phyloP scores from a whole-genome alignment of 306 rosid species.

The Luffa acutangula region DNA sequence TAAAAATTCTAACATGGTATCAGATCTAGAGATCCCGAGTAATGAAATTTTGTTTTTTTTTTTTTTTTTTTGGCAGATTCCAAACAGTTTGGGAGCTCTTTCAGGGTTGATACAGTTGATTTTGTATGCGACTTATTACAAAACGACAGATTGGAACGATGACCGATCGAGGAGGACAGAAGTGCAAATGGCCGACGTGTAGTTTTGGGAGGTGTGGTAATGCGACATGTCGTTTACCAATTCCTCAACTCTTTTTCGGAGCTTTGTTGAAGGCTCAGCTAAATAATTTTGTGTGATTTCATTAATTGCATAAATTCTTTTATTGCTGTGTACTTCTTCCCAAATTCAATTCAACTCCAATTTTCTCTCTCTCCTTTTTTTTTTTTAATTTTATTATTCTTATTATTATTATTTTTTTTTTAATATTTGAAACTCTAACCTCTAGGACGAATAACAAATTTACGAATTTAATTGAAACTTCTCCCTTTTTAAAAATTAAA shows the following conservation, averaged over 20 bases:
- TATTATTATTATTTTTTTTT: no score
- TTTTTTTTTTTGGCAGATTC: slow-evolving; percentile 9
- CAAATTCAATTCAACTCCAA: no score
- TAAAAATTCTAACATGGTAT: not conserved
- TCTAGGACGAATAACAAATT: no score
- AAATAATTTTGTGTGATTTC: not conserved
- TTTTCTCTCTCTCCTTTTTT: no score
- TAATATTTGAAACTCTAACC: no score
- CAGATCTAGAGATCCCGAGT: not conserved
- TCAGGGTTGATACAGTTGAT: slow-evolving; percentile 52
- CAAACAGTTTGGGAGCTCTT: slow-evolving; percentile 52
- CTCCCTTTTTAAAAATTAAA: no score
- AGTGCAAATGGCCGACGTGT: slow-evolving; percentile 16
- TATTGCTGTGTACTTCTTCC: not conserved
- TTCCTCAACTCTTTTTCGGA: not conserved
- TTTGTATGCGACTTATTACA: slow-evolving; percentile 43
- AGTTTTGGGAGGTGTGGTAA: not conserved
- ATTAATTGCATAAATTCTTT: not conserved
- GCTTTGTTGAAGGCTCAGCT: not conserved
- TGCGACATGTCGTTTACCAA: not conserved
- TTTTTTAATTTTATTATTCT: no score
- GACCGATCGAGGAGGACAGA: slow-evolving; percentile 2
- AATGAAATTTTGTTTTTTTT: not conserved
- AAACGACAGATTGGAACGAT: slow-evolving; percentile 35
- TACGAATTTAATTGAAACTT: no score